phyloP scores from a whole-genome alignment of 805 yeast species.

The Saccharomycopsis sp. region DNA sequence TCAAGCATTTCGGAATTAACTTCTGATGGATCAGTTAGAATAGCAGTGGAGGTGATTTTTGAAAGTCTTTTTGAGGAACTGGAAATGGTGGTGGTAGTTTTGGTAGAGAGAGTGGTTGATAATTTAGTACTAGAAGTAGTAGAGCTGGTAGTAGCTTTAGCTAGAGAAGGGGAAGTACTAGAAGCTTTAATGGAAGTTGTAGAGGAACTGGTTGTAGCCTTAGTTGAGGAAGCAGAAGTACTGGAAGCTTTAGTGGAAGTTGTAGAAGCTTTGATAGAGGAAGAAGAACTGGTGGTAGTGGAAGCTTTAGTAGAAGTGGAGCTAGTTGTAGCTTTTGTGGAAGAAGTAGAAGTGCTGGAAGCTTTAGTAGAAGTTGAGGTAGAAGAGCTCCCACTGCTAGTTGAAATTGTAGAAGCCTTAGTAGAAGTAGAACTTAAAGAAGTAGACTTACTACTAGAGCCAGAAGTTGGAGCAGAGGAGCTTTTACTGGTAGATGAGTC shows the following conservation, averaged over 20 bases:
- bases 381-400: too few relatives aligned
- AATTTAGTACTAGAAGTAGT: conserved; percentile 16
- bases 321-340: background rate
- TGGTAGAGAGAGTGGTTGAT: conserved; percentile 12
- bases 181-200: background rate
- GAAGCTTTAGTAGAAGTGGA: background rate
- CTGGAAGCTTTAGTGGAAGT: background rate
- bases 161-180: background rate
- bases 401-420: conserved; percentile 3
- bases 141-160: conserved; percentile 20
- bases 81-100: conserved; percentile 8
- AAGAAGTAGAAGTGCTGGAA: background rate
- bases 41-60: conserved; percentile 21
- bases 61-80: conserved; percentile 22
- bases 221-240: background rate
- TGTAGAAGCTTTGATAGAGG: background rate
- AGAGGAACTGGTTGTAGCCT: background rate
- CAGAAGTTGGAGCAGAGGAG: background rate
- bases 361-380: conserved; percentile 1
- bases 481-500: background rate
- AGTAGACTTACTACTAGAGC: background rate
- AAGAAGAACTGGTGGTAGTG: background rate
- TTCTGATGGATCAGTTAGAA: conserved; percentile 13
- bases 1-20: conserved; percentile 43
- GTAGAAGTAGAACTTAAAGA: too few relatives aligned